phyloP scores from a whole-genome alignment of 2,329 filamentous ascomycete species.

The Phaeomoniella chlamydospora region DNA sequence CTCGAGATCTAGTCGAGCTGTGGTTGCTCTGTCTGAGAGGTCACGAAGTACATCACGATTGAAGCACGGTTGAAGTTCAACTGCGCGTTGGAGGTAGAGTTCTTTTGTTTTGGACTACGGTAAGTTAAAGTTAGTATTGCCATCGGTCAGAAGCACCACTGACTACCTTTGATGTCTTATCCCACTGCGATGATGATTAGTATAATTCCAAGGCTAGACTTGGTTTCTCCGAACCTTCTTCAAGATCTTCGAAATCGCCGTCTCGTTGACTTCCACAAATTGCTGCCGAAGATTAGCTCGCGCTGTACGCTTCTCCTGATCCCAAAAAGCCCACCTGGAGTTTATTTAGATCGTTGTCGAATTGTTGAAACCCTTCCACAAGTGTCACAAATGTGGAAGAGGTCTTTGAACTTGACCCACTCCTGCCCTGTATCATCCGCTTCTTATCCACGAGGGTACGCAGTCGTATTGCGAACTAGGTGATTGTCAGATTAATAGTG shows the following conservation, averaged over 20 bases:
- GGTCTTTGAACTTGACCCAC: constrained; percentile 62
- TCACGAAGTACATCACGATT: constrained; percentile 95
- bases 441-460: constrained; percentile 93
- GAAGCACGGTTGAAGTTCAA: constrained; percentile 97
- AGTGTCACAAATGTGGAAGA: constrained; percentile 90
- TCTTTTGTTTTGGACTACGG: constrained; percentile 82
- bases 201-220: not conserved
- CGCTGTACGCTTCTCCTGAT: not conserved
- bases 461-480: constrained; percentile 77
- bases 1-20: constrained; percentile 84
- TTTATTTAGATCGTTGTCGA: constrained; percentile 92
- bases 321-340: constrained; percentile 51
- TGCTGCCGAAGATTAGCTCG: constrained; percentile 39
- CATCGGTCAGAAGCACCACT: not conserved
- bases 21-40: constrained; percentile 90
- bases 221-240: constrained; percentile 70
- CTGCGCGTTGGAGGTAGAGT: constrained; percentile 84
- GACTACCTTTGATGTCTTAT: constrained; percentile 88
- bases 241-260: constrained; percentile 92
- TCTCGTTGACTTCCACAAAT: constrained; percentile 96
- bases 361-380: constrained; percentile 94
- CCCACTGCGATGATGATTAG: constrained; percentile 49
- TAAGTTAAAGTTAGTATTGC: constrained; percentile 7
- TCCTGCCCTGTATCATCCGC: constrained; percentile 69
- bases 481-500: not conserved